Percentiles rank a stretch among this genome's conserved stretches.
phyloP scores from a whole-genome alignment of 2,329 filamentous ascomycete genomes.

The Bipolaris zeicola region DNA sequence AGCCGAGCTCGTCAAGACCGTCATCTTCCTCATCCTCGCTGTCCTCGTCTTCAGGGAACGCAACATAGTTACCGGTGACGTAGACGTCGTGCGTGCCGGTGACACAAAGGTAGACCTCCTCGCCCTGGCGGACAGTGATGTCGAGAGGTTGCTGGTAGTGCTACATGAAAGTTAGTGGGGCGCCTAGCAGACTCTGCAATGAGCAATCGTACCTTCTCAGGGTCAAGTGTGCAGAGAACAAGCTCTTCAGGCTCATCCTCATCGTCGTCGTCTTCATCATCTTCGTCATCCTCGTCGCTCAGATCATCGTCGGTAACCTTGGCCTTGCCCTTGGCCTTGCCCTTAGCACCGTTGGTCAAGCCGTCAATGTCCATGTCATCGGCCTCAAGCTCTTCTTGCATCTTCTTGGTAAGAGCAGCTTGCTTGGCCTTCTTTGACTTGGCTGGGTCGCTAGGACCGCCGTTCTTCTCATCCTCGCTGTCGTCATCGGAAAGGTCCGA shows the following conservation, averaged over 20 bases:
- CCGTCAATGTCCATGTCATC: conserved; percentile 76
- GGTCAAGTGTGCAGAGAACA: conserved; percentile 94
- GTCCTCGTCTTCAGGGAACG: conserved; percentile 65
- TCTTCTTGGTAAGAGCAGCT: conserved; percentile 76
- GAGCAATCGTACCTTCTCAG: conserved; percentile 75
- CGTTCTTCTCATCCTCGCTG: conserved; percentile 75
- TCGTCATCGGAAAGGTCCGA: conserved; percentile 56
- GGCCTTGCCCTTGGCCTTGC: conserved; percentile 57
- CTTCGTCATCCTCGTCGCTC: conserved; percentile 68
- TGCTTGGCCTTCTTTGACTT: conserved; percentile 88
- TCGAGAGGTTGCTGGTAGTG: conserved; percentile 94
- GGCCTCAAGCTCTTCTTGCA: conserved; percentile 69
- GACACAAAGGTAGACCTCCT: conserved; percentile 91
- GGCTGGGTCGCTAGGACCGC: conserved; percentile 86
- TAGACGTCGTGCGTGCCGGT: conserved; percentile 87
- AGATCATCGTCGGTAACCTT: conserved; percentile 74
- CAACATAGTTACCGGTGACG: conserved; percentile 95
- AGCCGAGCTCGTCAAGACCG: conserved; percentile 68
- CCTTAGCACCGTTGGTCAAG: conserved; percentile 60
- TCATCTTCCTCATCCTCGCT: conserved; percentile 66
- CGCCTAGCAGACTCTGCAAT: conserved; percentile 10
- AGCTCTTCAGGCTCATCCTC: conserved; percentile 77
- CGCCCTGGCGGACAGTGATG: conserved; percentile 85
- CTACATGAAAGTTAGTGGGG: conserved; percentile 57
- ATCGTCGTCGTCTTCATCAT: conserved; percentile 54